Conservation (phyloP, 345 rosid species). For the Erysimum cheiranthoides region DNA sequence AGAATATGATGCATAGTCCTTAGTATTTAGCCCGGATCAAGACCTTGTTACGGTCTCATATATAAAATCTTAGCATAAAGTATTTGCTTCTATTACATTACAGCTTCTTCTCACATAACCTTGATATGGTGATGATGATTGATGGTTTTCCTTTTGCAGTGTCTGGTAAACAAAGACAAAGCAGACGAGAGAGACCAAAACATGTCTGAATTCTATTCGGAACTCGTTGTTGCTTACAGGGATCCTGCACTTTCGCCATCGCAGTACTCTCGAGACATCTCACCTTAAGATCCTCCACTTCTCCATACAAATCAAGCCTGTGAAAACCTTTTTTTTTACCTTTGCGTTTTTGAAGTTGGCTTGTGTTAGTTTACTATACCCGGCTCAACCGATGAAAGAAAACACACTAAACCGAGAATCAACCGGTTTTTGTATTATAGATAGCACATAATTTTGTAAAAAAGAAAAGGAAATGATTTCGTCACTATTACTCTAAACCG, state of each 20-base stretch:
- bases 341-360: slow-evolving; percentile 23
- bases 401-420: slow-evolving; percentile 16
- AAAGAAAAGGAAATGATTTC: neutral
- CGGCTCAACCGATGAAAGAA: neutral
- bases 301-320: slow-evolving; percentile 49
- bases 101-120: neutral
- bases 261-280: slow-evolving; percentile 49
- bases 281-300: slow-evolving; percentile 56
- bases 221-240: slow-evolving; percentile 63
- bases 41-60: neutral
- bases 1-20: slow-evolving; percentile 8
- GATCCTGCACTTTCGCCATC: slow-evolving; percentile 71
- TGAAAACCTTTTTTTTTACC: slow-evolving; percentile 5
- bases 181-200: slow-evolving; percentile 62
- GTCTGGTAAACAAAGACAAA: slow-evolving; percentile 75
- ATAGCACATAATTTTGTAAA: neutral
- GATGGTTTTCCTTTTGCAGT: slow-evolving; percentile 53
- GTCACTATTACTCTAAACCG: neutral
- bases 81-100: neutral
- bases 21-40: slow-evolving; percentile 10
- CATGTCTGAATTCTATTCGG: slow-evolving; percentile 64
- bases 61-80: neutral
- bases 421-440: slow-evolving; percentile 10
- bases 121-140: slow-evolving; percentile 4
- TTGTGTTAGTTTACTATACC: slow-evolving; percentile 1